Base-by-base conservation (phyloP, 2,329 filamentous ascomycete genomes). In the Sporothrix inflata region DNA sequence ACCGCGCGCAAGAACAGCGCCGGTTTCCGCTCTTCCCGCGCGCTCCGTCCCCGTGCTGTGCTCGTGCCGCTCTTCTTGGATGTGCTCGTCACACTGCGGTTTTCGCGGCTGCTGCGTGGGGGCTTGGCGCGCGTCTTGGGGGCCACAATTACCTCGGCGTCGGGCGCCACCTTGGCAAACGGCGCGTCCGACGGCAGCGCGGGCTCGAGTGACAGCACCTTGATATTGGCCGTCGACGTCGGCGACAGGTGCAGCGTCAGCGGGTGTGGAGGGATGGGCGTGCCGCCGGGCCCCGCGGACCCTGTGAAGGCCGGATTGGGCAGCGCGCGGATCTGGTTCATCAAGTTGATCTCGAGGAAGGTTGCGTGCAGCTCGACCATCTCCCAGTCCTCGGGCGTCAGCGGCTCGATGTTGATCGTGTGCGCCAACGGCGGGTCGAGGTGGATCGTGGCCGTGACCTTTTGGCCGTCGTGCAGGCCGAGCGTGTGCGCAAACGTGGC, bases 341-440 rank as follows among this genome's bases (percentile, higher is more conserved):
- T 85, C 69, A 99, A 90, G 80, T 99, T 98, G 75, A 98, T 86
- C 79, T 99, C 96, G 68, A 99, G 85, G 79, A 98, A 99, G 19
- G 92, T 96, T 5, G 96, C 96, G 83, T 99, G 96, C 1, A 99
- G 85, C 81, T 99, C 96, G 77, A 99, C 98, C 78, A 98, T 97
- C 82, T 99, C 96, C 96, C 96, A 99, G 80, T 99, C 96, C 73
- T 97, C 94, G 1, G 95, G 90, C 0, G 96, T 98, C 77, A 98
- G 83, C 45, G 96, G 96, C 80, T 99, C 97, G 77, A 99, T 98
- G 79, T 98, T 94, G 81, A 99, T 92, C 1, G 94, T 98, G 81
- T 98, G 94, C 66, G 94, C 94, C 75, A 96, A 84, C 1, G 94
- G 94, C 66, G 95, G 95, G 79, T 99, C 94, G 75, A 98, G 83